These are phyloP conservation scores for Aspergillus phoenicis DNA, from an alignment of 2,329 filamentous ascomycete species.

Conservation along the genomic window DNA sequence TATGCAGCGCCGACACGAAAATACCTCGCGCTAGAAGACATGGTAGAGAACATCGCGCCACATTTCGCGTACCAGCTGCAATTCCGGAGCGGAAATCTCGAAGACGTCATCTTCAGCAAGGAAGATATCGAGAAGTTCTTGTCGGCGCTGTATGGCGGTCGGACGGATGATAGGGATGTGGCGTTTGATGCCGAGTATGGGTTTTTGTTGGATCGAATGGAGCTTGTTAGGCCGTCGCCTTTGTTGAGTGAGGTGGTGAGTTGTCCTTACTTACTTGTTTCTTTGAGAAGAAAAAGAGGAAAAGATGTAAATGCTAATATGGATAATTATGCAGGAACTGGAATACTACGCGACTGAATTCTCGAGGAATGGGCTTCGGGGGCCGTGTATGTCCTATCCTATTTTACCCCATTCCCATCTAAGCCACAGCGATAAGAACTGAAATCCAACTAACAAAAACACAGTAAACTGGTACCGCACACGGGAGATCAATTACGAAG, in stretches of 20 bases:
- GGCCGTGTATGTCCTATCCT: constrained; percentile 59
- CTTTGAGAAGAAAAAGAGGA: neutral
- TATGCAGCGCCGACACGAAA: constrained; percentile 59
- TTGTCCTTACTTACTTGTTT: neutral
- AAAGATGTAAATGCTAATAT: neutral
- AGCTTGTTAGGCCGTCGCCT: constrained; percentile 57
- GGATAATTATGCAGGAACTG: constrained; percentile 55
- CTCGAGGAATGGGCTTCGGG: constrained; percentile 70
- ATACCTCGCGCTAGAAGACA: constrained; percentile 61
- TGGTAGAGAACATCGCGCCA: constrained; percentile 60
- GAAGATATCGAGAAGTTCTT: constrained; percentile 71
- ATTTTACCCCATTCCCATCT: neutral
- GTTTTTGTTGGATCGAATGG: constrained; percentile 64
- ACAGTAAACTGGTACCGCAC: constrained; percentile 83
- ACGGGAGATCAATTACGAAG: constrained; percentile 70
- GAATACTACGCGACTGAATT: constrained; percentile 77
- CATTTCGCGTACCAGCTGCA: constrained; percentile 86
- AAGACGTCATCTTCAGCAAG: constrained; percentile 59
- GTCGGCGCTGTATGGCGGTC: constrained; percentile 69
- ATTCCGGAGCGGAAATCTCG: constrained; percentile 68
- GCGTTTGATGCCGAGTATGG: constrained; percentile 65
- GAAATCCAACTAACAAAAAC: constrained; percentile 3
- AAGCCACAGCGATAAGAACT: neutral
- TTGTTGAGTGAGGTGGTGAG: constrained; percentile 64
- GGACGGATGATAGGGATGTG: constrained; percentile 56